Conservation (phyloP, 2,329 filamentous ascomycete genomes). For the Zasmidium cellare region DNA sequence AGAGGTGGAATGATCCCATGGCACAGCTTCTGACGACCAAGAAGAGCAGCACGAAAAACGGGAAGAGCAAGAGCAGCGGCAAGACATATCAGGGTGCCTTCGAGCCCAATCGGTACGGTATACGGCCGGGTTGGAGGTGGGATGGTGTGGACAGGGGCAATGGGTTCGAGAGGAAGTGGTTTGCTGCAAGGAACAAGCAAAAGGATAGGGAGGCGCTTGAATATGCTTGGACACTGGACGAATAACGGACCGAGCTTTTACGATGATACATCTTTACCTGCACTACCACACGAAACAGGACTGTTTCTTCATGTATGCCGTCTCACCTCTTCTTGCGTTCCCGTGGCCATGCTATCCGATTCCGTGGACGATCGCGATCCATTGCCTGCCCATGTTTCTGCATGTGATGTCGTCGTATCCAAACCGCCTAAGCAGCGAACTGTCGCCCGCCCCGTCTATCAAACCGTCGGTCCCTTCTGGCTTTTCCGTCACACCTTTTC, state of each 20-base stretch:
- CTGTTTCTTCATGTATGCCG: too few relatives aligned
- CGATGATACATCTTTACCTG: too few relatives aligned
- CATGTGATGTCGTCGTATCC: too few relatives aligned
- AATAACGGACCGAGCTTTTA: constrained; percentile 47
- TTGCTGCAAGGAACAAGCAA: constrained; percentile 78
- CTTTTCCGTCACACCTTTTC: too few relatives aligned
- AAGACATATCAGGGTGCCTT: constrained; percentile 74
- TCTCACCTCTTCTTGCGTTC: too few relatives aligned
- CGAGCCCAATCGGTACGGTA: constrained; percentile 90
- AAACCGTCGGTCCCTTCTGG: too few relatives aligned
- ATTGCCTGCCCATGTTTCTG: too few relatives aligned
- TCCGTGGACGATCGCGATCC: too few relatives aligned
- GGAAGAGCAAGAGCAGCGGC: constrained; percentile 49
- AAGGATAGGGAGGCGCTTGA: constrained; percentile 76
- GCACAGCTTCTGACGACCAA: constrained; percentile 69
- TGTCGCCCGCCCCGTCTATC: too few relatives aligned
- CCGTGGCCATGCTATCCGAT: too few relatives aligned
- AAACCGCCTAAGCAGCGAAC: too few relatives aligned
- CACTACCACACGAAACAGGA: too few relatives aligned
- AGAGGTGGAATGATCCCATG: constrained; percentile 94
- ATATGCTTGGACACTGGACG: constrained; percentile 97
- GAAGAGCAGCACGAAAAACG: constrained; percentile 58
- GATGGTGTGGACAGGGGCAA: constrained; percentile 94
- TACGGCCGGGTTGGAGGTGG: constrained; percentile 89
- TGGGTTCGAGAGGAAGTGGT: constrained; percentile 91